These are phyloP conservation scores for Phlyctochytrium planicorne DNA, from an alignment of 192 early-diverging fungal species.

Conservation along the genomic window DNA sequence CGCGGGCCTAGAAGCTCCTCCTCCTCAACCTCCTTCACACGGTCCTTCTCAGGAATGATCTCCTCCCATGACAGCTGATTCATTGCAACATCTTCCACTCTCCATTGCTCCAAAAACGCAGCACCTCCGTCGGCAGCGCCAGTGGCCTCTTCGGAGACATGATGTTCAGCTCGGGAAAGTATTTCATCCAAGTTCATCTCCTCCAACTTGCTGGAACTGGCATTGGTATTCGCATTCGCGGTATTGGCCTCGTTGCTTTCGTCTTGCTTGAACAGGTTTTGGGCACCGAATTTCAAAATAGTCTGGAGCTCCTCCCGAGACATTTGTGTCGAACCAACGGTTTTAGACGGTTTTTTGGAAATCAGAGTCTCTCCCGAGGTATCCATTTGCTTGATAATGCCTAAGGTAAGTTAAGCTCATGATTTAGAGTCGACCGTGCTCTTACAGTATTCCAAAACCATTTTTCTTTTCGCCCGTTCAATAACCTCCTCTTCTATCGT, in stretches of 20 bases:
- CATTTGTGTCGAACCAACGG: conserved; percentile 48
- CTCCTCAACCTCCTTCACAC: conserved; percentile 67
- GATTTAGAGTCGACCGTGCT: background rate
- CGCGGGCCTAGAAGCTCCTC: conserved; percentile 23
- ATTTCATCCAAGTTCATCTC: conserved; percentile 98
- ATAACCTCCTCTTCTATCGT: conserved; percentile 98
- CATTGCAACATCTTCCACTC: conserved; percentile 83
- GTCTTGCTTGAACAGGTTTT: conserved; percentile 90
- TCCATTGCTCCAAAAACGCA: conserved; percentile 94
- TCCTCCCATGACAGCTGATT: conserved; percentile 87
- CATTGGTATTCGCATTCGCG: too few species aligned
- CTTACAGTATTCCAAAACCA: conserved; percentile 96
- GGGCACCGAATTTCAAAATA: conserved; percentile 97
- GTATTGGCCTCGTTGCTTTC: conserved; percentile 51
- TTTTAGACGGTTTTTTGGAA: conserved; percentile 35
- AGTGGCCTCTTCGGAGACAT: conserved; percentile 58
- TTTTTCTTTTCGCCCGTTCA: conserved; percentile 98
- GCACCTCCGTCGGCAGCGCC: conserved; percentile 65
- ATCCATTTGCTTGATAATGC: conserved; percentile 98
- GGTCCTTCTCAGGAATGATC: conserved; percentile 88
- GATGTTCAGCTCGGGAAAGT: conserved; percentile 90
- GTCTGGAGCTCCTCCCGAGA: conserved; percentile 85
- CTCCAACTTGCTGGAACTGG: conserved; percentile 66
- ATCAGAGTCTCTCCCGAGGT: conserved; percentile 81
- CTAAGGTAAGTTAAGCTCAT: conserved; percentile 8